Percentiles rank a stretch among this genome's conserved stretches.
These are phyloP conservation scores for Gynostemma pentaphyllum DNA, from an alignment of 306 rosid genomes.

Conservation along the genomic window DNA sequence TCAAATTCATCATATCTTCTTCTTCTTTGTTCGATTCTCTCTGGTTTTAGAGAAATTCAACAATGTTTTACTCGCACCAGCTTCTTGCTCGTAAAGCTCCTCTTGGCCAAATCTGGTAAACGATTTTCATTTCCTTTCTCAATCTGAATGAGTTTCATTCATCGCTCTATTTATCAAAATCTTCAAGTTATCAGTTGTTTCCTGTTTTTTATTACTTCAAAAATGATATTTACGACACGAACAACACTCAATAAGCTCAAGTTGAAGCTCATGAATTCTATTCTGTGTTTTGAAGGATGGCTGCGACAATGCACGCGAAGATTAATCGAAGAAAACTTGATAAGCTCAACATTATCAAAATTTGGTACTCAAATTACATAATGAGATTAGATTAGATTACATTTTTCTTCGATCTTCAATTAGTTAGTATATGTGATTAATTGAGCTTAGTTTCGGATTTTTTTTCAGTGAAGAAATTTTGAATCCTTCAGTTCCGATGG, in stretches of 20 bases:
- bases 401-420: no score
- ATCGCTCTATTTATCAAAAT: background rate
- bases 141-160: background rate
- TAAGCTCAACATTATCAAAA: slow-evolving; percentile 54
- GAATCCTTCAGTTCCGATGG: slow-evolving; percentile 87
- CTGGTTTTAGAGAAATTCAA: background rate
- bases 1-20: slow-evolving; percentile 2
- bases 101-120: slow-evolving; percentile 77
- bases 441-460: background rate
- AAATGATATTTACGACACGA: no score
- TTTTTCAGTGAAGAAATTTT: slow-evolving; percentile 77
- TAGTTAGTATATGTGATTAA: background rate
- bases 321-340: slow-evolving; percentile 59
- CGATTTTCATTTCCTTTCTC: background rate
- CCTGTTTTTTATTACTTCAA: background rate
- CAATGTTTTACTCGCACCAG: slow-evolving; percentile 80
- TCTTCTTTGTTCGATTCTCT: no score
- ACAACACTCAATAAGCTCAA: no score
- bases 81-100: slow-evolving; percentile 83
- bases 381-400: background rate
- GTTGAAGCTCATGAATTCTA: background rate
- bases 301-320: slow-evolving; percentile 50
- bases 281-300: slow-evolving; percentile 29
- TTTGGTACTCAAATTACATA: slow-evolving; percentile 35
- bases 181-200: background rate